Base-by-base conservation (phyloP, 805 yeast species). In the Candida easanensis region DNA sequence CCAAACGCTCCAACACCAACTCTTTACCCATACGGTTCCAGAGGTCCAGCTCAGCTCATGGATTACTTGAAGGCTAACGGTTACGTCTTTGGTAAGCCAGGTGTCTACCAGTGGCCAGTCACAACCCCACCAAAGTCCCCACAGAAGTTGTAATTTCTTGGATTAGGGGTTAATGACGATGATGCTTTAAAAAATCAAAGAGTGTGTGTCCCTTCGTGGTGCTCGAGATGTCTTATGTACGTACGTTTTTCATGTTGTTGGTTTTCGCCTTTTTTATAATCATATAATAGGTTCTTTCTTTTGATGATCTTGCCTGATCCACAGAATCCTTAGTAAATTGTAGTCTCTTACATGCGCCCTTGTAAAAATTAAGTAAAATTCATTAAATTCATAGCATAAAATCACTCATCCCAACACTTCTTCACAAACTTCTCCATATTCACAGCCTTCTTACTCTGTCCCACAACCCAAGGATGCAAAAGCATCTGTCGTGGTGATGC, bases 401-500 rank as follows among this genome's bases (percentile, higher is more conserved):
- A 27, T 46, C 27, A 33, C 14, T 34, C 50, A 19, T 53, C 59
- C 62, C 62, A 58, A 28, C 62, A 58, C 50, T 80, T 79, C 46
- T 69, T 68, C 16, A 93, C 87, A 62, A 93, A 86, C 63, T 80
- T 82, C 50, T 79, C 95, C 98, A 93, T 91, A 52, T 81, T 77
- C 14, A 91, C 95, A 39, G 67, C 71, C 59, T 82, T 80, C 50
- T 68, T 73, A 66, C 77, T 77, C 66, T 87, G 96, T 2, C 89
- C 88, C 15, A 77, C 65, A 42, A 88, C 71, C 99, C 99, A 93
- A 3, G 97, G 97, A 68, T 93, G 99, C 40, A 71, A 74, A 36
- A 93, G 71, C 91, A 93, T 86, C 61, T 93, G 97, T 54, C 93
- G 73, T 8, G 99, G 99, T 38, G 90, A 80, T 10, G 98, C 97